Conservation (phyloP, 371 early-diverging fungal species). For the Saksenaea oblongispora region DNA sequence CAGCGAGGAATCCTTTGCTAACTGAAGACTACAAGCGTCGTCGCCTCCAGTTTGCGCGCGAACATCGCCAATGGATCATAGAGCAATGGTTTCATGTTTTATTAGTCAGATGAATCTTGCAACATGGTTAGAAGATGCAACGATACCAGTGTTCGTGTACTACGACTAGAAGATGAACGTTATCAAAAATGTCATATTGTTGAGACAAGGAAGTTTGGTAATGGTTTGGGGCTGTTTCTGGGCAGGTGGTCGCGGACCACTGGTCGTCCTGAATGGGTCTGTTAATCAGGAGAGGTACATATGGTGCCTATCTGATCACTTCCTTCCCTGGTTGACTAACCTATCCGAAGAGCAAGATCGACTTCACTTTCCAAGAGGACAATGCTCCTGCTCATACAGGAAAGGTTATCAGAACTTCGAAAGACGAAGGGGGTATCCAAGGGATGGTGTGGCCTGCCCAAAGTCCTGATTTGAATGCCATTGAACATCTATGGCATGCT, state of each 20-base stretch:
- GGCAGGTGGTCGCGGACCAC: background rate
- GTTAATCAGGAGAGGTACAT: background rate
- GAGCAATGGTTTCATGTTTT: constrained; percentile 22
- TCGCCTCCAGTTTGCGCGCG: constrained; percentile 17
- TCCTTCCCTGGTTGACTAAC: background rate
- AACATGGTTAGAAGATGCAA: background rate
- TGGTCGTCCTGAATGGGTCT: background rate
- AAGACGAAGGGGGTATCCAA: constrained; percentile 4
- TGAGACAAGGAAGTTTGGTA: background rate
- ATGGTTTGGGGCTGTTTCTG: constrained; percentile 9
- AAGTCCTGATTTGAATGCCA: constrained; percentile 37
- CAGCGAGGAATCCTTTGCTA: constrained; percentile 18
- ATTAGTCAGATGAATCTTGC: constrained; percentile 21
- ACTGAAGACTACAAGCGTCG: background rate
- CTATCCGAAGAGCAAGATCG: constrained; percentile 13
- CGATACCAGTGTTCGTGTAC: background rate
- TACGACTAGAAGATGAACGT: background rate
- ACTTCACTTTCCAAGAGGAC: constrained; percentile 35
- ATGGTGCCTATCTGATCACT: background rate
- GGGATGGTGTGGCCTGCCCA: constrained; percentile 34
- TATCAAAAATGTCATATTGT: background rate
- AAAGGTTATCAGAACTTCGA: constrained; percentile 14
- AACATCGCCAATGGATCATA: constrained; percentile 24
- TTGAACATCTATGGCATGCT: constrained; percentile 18
- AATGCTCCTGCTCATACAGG: constrained; percentile 30